Percentiles rank a stretch among this genome's conserved stretches.
Conservation (phyloP, 331 rosid species). For the Telfairia occidentalis region DNA sequence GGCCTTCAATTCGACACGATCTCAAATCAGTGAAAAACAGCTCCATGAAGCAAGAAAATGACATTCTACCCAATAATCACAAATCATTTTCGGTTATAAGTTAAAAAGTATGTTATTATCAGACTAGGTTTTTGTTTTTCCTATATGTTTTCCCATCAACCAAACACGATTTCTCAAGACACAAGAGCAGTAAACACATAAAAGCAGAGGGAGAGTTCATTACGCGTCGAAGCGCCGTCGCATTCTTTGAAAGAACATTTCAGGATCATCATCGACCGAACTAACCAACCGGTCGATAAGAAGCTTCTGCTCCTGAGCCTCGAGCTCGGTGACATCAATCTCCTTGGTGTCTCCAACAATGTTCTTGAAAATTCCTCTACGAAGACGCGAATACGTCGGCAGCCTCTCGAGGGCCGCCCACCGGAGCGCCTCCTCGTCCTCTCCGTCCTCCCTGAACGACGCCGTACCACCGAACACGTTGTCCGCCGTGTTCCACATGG, state of each 20-base stretch:
- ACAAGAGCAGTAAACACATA: not conserved
- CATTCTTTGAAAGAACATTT: constrained; percentile 53
- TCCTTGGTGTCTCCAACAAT: constrained; percentile 52
- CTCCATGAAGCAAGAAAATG: not conserved
- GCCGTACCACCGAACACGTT: constrained; percentile 52
- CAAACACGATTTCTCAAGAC: not conserved
- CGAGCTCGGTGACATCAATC: constrained; percentile 53
- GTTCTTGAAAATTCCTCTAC: constrained; percentile 70
- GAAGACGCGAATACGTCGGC: constrained; percentile 61
- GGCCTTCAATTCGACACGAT: not conserved
- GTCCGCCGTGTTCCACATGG: constrained; percentile 90
- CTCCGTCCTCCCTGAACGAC: constrained; percentile 46
- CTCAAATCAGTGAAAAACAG: not conserved
- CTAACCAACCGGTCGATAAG: constrained; percentile 49
- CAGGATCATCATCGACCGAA: constrained; percentile 54
- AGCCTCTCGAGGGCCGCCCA: constrained; percentile 95
- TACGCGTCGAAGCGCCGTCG: constrained; percentile 77
- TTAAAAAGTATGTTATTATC: not conserved
- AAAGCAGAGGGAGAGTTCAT: not conserved
- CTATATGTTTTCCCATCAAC: not conserved
- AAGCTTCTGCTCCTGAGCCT: constrained; percentile 50
- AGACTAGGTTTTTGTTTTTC: not conserved
- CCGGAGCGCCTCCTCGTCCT: constrained; percentile 79
- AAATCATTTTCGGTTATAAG: not conserved
- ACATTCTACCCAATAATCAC: not conserved